A percentile compares a stretch with the other conserved stretches of the same genome.
These are phyloP conservation scores for Blastobotrys persicus DNA, from an alignment of 1,139 yeast genomes.

Conservation along the genomic window DNA sequence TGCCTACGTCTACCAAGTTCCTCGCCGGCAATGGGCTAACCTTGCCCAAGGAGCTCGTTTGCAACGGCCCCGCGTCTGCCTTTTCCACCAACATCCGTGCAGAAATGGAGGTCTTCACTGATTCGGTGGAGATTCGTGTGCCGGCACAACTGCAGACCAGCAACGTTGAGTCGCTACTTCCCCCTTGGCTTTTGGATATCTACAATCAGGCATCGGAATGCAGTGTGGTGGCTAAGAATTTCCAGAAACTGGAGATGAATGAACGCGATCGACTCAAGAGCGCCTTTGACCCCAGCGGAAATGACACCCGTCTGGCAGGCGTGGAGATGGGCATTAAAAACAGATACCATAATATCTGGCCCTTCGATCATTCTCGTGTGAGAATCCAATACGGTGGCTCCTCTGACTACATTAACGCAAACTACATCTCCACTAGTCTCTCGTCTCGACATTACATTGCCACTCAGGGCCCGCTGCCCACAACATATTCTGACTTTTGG, in stretches of 20 bases:
- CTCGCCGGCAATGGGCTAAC: conserved; percentile 27
- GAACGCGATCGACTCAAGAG: conserved; percentile 39
- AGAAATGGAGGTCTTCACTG: conserved; percentile 23
- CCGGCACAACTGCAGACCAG: conserved; percentile 6
- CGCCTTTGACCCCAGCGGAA: conserved; percentile 24
- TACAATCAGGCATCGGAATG: conserved; percentile 32
- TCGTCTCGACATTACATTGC: conserved; percentile 57
- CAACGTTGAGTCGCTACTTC: too few species aligned
- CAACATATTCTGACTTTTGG: conserved; percentile 82
- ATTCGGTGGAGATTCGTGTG: conserved; percentile 21
- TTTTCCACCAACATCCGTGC: conserved; percentile 28
- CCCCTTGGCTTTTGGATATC: conserved; percentile 39
- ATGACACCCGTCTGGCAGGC: conserved; percentile 44
- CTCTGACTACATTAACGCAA: conserved; percentile 58
- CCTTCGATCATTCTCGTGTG: conserved; percentile 82
- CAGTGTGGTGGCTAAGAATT: conserved; percentile 37
- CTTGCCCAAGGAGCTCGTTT: conserved; percentile 26
- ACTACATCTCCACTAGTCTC: conserved; percentile 44
- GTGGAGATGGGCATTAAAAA: conserved; percentile 70
- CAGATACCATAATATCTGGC: conserved; percentile 75
- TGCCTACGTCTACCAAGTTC: conserved; percentile 7
- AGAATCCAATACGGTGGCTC: conserved; percentile 38
- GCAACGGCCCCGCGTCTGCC: conserved; percentile 30
- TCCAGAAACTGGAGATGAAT: conserved; percentile 38
- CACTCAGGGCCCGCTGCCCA: conserved; percentile 80